Evolutionary conservation across 805 yeast species (phyloP), one percentile per base, ranked within the genome.

Genomic region (Grigorovia yakushimaensis): DNA sequence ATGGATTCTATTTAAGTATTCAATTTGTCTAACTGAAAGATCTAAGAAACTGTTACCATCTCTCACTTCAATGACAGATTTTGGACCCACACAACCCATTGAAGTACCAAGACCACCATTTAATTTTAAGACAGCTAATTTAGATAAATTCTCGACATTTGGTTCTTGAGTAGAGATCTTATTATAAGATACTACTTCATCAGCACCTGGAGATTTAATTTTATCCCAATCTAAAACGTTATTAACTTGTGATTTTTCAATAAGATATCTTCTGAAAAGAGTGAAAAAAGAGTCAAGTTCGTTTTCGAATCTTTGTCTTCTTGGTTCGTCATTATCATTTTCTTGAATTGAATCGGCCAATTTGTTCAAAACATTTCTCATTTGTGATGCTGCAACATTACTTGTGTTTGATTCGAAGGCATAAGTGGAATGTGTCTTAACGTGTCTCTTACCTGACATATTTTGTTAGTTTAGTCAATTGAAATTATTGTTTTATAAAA

Each of bases 61-160:
- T 69, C 98, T 85, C 43, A 93, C 98, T 73, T 93, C 98, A 65
- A 93, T 93, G 55, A 93, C 95, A 23, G 96, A 86, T 49, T 55
- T 55, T 54, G 98, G 98, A 49, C 98, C 98, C 52, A 93, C 97
- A 73, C 98, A 93, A 49, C 98, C 98, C 98, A 93, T 93, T 9
- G 98, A 91, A 19, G 98, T 93, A 64, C 98, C 98, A 58, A 93
- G 76, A 40, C 98, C 98, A 74, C 98, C 98, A 66, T 93, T 93
- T 66, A 93, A 78, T 73, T 93, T 93, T 68, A 93, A 76, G 39
- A 93, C 98, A 8, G 97, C 98, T 65, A 93, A 77, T 68, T 89
- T 89, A 57, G 80, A 69, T 60, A 93, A 74, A 49, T 66, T 71
- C 43, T 70, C 73, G 13, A 68, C 60, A 21, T 55, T 47, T 23